Base-by-base conservation (phyloP, 2,329 filamentous ascomycete species). In the Cladophialophora psammophila region DNA sequence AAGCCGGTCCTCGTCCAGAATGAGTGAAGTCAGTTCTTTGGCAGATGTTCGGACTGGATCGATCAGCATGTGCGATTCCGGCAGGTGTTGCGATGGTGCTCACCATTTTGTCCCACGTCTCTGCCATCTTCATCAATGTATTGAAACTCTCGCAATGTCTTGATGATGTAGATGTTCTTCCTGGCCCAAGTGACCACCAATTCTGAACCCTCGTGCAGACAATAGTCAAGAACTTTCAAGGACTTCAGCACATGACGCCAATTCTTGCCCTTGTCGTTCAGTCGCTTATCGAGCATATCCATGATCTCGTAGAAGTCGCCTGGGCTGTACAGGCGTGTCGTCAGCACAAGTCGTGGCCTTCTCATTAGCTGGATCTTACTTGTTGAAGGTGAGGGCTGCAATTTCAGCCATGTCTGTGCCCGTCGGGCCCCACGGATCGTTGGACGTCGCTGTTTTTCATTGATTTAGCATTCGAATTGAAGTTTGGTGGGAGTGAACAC, bases 181-280 rank as follows among this genome's bases (percentile, higher is more conserved):
- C 94, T 91, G 71, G 94, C 94, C 95, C 95, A 99, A 4, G 94
- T 97, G 59, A 99, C 95, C 38, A 97, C 93, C 71, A 97, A 83
- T 80, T 98, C 95, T 0, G 94, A 97, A 56, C 95, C 95, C 79
- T 99, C 95, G 78, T 99, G 95, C 65, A 99, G 85, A 81, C 94
- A 97, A 81, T 99, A 99, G 80, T 99, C 95, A 65, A 98, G 86
- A 61, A 99, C 95, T 79, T 99, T 99, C 73, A 99, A 85, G 50
- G 95, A 96, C 81, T 99, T 99, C 67, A 99, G 84, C 12, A 99
- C 95, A 78, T 99, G 95, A 75, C 95, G 90, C 95, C 95, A 99
- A 79, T 99, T 99, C 86, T 98, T 99, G 77, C 95, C 95, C 81
- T 99, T 98, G 81, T 99, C 95, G 76, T 99, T 99, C 76, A 99